Evolutionary conservation across 2,329 filamentous ascomycete genomes (phyloP), one percentile per base, ranked within the genome.

Genomic region (Cadophora malorum): DNA sequence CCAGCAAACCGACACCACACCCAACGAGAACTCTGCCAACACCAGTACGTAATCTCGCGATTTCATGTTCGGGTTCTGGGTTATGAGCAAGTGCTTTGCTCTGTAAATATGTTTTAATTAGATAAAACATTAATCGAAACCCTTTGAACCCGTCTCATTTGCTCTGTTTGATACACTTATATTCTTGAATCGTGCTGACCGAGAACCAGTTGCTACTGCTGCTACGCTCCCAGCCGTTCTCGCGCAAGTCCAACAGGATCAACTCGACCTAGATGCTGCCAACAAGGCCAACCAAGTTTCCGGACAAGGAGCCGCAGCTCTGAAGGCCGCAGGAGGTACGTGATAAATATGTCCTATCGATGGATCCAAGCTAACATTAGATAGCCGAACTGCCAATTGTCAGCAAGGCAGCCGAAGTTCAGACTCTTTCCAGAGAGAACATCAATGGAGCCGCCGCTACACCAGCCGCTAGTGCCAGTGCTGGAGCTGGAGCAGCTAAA

Each of bases 181-280:
- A 19, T 12, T 61, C 28, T 16, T n/a, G 38, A 61, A 12, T n/a
- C 14, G 25, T 45, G 38, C 58, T 61, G 38, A 61, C 58, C 21
- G 5, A n/a, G 19, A 8, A 19, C 10, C 38, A 61, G 58, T 89
- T 73, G 67, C 74, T 5, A 88, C 86, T 0, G 76, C 75, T 0
- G 79, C 84, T 70, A 81, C 78, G 1, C 76, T 86, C 4, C 76
- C 82, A 1, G 80, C 76, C 19, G 80, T 88, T 53, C 70, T 80
- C 1, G 79, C 76, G 1, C 85, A 89, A 77, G 81, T 87, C 21
- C 75, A 79, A 53, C 75, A 82, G 71, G 85, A 89, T 77, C 77
- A 84, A 66, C 76, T 80, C 41, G 85, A 88, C 70, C 80, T 89
- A 3, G 75, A 79, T 2, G 80, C 69, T 2, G 83, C 83, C 31